Conservation (phyloP, 225 moss, liverwort and hornwort genomes). For the Marchantia paleacea region DNA sequence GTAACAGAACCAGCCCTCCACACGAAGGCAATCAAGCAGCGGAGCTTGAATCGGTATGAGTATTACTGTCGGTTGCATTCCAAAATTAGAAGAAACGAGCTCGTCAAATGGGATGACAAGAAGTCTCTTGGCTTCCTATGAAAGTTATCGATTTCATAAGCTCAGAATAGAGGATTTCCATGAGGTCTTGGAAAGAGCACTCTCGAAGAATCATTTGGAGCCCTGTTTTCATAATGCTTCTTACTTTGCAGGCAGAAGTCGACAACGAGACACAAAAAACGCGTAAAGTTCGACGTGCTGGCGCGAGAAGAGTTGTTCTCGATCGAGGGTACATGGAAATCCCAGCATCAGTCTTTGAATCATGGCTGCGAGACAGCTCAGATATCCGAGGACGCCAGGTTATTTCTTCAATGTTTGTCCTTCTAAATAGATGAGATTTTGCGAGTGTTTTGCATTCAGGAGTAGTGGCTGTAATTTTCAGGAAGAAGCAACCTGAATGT, state of each 20-base stretch:
- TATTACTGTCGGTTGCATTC: background rate
- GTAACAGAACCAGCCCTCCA: background rate
- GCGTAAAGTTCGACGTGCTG: conserved; percentile 7
- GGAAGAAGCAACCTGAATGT: no score
- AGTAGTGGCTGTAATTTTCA: no score
- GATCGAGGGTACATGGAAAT: conserved; percentile 27
- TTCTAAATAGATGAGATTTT: no score
- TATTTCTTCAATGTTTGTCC: background rate
- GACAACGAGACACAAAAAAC: conserved; percentile 19
- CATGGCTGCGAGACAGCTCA: conserved; percentile 40
- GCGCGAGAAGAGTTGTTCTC: conserved; percentile 9
- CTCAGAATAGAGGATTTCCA: background rate
- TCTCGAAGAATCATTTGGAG: background rate
- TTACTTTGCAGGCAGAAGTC: conserved; percentile 24
- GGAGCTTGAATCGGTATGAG: conserved; percentile 27
- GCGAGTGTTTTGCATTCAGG: no score
- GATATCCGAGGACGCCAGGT: conserved; percentile 37
- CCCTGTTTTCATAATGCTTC: no score
- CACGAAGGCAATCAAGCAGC: conserved; percentile 7
- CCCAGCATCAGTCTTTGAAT: conserved; percentile 26
- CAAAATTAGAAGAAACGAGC: no score
- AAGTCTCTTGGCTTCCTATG: no score
- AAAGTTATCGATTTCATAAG: background rate
- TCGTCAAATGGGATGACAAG: no score
- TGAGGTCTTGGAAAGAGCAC: background rate